phyloP scores from a whole-genome alignment of 2,329 filamentous ascomycete species.

The Nemania sp. region DNA sequence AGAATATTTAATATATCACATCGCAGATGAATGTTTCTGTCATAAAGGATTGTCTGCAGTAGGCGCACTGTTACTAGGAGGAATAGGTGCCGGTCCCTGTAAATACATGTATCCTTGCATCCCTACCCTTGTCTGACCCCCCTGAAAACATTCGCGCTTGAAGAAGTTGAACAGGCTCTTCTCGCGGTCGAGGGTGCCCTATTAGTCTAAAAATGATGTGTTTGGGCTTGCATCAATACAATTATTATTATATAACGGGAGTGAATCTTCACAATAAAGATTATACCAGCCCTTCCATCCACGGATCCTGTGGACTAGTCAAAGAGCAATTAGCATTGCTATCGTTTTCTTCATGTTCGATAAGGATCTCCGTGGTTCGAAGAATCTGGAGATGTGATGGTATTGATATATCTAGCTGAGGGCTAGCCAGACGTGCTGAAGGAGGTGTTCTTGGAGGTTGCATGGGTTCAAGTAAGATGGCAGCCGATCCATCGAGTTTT shows the following conservation, averaged over 20 bases:
- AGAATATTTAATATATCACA: too few species aligned
- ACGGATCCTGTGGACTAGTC: background rate
- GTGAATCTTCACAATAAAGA: background rate
- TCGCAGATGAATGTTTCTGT: too few species aligned
- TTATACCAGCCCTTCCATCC: background rate
- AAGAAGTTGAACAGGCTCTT: background rate
- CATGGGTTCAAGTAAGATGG: background rate
- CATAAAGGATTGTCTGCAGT: too few species aligned
- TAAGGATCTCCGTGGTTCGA: background rate
- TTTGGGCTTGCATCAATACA: background rate
- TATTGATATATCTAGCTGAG: background rate
- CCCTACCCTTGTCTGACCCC: background rate
- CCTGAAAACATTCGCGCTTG: background rate
- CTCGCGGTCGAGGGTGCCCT: background rate
- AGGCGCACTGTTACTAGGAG: too few species aligned
- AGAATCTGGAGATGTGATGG: background rate
- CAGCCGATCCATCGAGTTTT: background rate
- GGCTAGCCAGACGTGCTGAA: background rate
- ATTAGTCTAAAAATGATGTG: background rate
- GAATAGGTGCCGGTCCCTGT: too few species aligned
- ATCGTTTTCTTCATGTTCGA: background rate
- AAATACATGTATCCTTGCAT: background rate
- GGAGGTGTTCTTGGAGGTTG: background rate
- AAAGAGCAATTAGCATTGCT: background rate
- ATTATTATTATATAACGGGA: background rate